These are phyloP conservation scores for Penicillium coffeae DNA, from an alignment of 495 filamentous ascomycete genomes.

Conservation along the genomic window DNA sequence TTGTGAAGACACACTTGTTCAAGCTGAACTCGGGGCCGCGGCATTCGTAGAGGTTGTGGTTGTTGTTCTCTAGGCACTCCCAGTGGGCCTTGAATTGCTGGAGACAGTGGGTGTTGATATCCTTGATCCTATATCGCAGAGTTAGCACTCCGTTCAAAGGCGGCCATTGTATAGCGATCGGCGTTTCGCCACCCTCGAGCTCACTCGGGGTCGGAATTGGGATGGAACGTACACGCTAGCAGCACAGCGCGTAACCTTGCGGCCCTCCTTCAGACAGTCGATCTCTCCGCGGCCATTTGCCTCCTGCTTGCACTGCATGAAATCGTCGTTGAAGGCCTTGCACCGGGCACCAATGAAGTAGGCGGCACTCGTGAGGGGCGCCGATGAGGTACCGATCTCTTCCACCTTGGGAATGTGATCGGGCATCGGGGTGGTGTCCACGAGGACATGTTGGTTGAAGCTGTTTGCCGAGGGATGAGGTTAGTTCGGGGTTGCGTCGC, in stretches of 20 bases:
- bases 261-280: conserved; percentile 91
- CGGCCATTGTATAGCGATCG: background rate
- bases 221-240: conserved; percentile 77
- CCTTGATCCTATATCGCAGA: conserved; percentile 62
- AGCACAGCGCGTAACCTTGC: conserved; percentile 94
- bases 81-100: conserved; percentile 88
- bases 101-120: conserved; percentile 94
- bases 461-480: conserved; percentile 46
- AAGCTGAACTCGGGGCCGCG: conserved; percentile 70
- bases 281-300: conserved; percentile 82
- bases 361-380: conserved; percentile 84
- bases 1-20: conserved; percentile 92
- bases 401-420: conserved; percentile 83
- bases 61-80: conserved; percentile 94
- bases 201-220: background rate
- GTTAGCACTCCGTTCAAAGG: background rate
- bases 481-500: conserved; percentile 15
- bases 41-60: conserved; percentile 94
- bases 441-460: conserved; percentile 87
- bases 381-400: conserved; percentile 87
- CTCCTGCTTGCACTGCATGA: conserved; percentile 97
- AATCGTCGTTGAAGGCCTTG: conserved; percentile 95
- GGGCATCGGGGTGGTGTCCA: conserved; percentile 95
- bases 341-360: conserved; percentile 97
- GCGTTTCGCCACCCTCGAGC: background rate